phyloP scores from a whole-genome alignment of 2,329 filamentous ascomycete genomes.

The Emergomyces orientalis region DNA sequence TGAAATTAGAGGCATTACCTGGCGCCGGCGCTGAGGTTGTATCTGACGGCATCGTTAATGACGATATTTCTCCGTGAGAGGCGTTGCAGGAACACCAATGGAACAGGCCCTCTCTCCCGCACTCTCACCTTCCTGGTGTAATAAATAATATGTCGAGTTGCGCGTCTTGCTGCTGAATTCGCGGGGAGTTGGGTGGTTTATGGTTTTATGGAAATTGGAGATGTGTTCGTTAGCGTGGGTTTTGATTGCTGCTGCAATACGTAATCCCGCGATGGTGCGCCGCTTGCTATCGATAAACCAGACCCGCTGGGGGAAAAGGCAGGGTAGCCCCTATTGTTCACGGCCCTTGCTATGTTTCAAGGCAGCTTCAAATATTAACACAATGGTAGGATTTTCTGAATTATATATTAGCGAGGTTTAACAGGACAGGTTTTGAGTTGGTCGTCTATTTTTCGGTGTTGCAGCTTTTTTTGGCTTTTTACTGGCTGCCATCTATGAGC shows the following conservation, averaged over 20 bases:
- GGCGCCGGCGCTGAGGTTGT: conserved; percentile 13
- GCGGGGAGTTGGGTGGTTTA: neutral
- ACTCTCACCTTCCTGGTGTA: neutral
- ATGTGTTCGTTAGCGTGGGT: conserved; percentile 3
- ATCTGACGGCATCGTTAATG: conserved; percentile 12
- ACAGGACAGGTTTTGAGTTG: neutral
- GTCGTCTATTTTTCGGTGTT: neutral
- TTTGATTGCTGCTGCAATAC: neutral
- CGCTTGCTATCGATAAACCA: neutral
- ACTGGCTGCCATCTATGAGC: neutral
- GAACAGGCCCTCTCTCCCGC: neutral
- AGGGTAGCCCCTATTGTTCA: neutral
- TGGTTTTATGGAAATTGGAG: neutral
- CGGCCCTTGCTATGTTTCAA: neutral
- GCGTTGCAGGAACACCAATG: neutral
- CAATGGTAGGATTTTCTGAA: neutral
- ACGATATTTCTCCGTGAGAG: neutral
- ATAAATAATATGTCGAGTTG: neutral
- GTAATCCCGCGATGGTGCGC: neutral
- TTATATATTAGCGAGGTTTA: neutral
- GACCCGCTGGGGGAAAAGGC: neutral
- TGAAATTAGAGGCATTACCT: conserved; percentile 15
- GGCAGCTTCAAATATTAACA: neutral
- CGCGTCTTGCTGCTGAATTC: neutral
- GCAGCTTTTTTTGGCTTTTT: neutral